Evolutionary conservation across 2,329 filamentous ascomycete species (phyloP).

Genomic region (Aspergillus sp.): DNA sequence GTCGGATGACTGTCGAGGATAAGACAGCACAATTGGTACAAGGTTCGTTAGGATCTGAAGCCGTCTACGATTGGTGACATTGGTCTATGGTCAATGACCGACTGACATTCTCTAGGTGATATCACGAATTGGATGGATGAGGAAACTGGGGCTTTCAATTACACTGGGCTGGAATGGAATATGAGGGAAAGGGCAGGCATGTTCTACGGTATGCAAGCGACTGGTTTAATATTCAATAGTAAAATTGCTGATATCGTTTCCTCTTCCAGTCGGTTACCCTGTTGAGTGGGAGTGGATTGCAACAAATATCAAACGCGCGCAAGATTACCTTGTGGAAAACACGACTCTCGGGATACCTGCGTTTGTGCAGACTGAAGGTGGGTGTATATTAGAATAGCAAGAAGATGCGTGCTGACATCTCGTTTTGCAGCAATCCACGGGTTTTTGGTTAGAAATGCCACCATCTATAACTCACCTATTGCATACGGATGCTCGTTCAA

Average conservation of each 20-base stretch:
- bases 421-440: constrained; percentile 59
- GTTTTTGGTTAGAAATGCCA: constrained; percentile 69
- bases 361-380: constrained; percentile 69
- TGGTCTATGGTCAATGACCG: neutral
- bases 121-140: constrained; percentile 72
- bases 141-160: constrained; percentile 66
- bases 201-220: constrained; percentile 54
- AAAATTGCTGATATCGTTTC: neutral
- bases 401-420: neutral
- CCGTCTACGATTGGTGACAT: neutral
- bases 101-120: constrained; percentile 52
- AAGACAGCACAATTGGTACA: constrained; percentile 70
- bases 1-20: constrained; percentile 72
- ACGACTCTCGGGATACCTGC: constrained; percentile 70
- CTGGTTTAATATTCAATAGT: neutral
- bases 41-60: constrained; percentile 30
- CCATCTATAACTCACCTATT: constrained; percentile 77
- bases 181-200: constrained; percentile 66
- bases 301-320: constrained; percentile 62
- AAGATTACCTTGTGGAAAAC: constrained; percentile 68
- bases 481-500: constrained; percentile 72
- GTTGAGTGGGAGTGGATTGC: constrained; percentile 64
- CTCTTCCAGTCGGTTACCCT: constrained; percentile 59
- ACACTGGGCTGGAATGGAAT: constrained; percentile 64
- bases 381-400: neutral